Conservation (phyloP, 2,329 filamentous ascomycete genomes). For the Xylaria sp. region DNA sequence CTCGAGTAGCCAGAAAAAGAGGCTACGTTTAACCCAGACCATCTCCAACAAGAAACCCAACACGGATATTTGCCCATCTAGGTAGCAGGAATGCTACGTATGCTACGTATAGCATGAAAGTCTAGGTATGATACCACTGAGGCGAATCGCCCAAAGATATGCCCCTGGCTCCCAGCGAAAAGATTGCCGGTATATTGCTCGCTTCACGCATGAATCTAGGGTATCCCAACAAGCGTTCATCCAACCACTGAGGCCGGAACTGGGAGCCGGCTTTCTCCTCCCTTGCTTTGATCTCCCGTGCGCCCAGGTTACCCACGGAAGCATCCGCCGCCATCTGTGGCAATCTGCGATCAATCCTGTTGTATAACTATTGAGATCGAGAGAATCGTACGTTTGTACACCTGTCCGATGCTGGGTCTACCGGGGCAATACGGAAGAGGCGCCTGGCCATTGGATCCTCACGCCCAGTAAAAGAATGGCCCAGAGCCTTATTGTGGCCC, state of each 20-base stretch:
- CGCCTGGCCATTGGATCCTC: slow-evolving; percentile 1
- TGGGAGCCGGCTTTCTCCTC: slow-evolving; percentile 16
- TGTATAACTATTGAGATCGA: slow-evolving; percentile 9
- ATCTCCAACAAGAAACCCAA: slow-evolving; percentile 4
- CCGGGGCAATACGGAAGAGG: not conserved
- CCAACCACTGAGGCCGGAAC: not conserved
- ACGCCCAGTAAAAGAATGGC: slow-evolving; percentile 11
- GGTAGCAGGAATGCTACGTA: not conserved
- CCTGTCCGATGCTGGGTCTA: slow-evolving; percentile 11
- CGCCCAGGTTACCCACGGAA: slow-evolving; percentile 25
- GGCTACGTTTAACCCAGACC: slow-evolving; percentile 11
- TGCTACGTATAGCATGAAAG: not conserved
- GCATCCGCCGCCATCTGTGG: slow-evolving; percentile 31
- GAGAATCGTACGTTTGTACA: slow-evolving; percentile 23
- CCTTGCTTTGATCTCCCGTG: slow-evolving; percentile 24
- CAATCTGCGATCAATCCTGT: slow-evolving; percentile 32
- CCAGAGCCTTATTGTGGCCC: slow-evolving; percentile 25
- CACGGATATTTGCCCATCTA: slow-evolving; percentile 11
- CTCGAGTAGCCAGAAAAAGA: not conserved
- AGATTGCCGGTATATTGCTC: not conserved
- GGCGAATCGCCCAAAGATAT: slow-evolving; percentile 8
- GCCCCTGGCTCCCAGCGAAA: slow-evolving; percentile 33
- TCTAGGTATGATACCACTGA: not conserved
- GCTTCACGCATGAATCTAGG: not conserved
- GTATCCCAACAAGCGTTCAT: not conserved